Conservation (phyloP, 495 filamentous ascomycete species). For the Chaetomium cochliodes region DNA sequence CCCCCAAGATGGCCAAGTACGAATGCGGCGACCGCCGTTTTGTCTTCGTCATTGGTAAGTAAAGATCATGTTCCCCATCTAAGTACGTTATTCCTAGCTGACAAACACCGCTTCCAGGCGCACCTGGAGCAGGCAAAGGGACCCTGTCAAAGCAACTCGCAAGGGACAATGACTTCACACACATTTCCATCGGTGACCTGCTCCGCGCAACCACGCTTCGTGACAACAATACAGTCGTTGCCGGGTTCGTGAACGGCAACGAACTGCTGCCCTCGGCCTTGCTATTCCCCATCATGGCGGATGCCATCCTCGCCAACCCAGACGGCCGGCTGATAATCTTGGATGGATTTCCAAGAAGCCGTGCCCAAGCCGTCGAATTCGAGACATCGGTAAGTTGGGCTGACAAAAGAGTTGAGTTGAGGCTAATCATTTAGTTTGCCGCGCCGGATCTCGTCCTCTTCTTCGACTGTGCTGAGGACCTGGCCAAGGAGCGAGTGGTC, state of each 20-base stretch:
- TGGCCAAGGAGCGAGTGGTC: constrained; percentile 23
- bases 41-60: constrained; percentile 16
- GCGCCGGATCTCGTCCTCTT: constrained; percentile 25
- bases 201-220: constrained; percentile 32
- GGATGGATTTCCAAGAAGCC: constrained; percentile 43
- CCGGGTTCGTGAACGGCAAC: constrained; percentile 25
- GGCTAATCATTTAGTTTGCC: constrained; percentile 24
- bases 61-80: not conserved
- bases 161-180: constrained; percentile 30
- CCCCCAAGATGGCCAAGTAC: not conserved
- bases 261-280: constrained; percentile 31
- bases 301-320: not conserved
- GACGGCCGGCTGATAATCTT: constrained; percentile 26
- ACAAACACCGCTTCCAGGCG: constrained; percentile 23
- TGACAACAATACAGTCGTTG: constrained; percentile 17
- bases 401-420: not conserved
- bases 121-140: constrained; percentile 43
- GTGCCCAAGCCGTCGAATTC: constrained; percentile 35
- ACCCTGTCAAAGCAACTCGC: constrained; percentile 35
- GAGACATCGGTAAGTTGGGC: constrained; percentile 29
- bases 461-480: constrained; percentile 21
- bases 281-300: constrained; percentile 27
- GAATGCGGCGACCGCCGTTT: not conserved
- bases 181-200: constrained; percentile 45
- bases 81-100: not conserved